Base-by-base conservation (phyloP, 441 rosid species). In the Corymbia calophylla region DNA sequence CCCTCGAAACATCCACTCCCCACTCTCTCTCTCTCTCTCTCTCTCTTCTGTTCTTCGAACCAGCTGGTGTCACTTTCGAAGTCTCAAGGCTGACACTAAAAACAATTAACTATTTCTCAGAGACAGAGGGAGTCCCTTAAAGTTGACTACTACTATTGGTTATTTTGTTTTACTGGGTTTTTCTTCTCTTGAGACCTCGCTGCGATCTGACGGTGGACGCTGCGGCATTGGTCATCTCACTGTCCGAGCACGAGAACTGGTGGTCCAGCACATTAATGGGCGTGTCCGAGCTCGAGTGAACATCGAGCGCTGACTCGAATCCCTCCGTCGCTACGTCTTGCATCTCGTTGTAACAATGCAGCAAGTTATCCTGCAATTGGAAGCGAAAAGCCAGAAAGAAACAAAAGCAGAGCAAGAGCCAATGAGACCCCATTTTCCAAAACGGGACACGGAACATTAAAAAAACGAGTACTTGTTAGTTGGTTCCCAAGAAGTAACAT, bases 241-340 rank as follows among this genome's bases (percentile, higher is more conserved):
- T 93, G 89, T 93, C 94, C 53, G 94, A 93, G 92, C 93, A 91
- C 25, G 92, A 94, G 89, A 94, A 92, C 8, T 89, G 94, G 88
- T 90, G 94, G 90, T 95, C 97, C 89, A 96, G 94, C 89, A 94
- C 95, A 89, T 94, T 95, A 82, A 92, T 93, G 35, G 94, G 93
- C 87, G 96, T 93, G 66, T 93, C 94, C n/a, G 88, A 93, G 89
- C 95, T 93, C 32, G 92, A 93, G 86, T 87, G 89, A 88, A 88
- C 87, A 86, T 93, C 95, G 47, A 90, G 80, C 31, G 90, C 92
- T 84, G 91, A 87, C 56, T 93, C 93, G 87, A 93, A 92, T 54
- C 92, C 94, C 19, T 90, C 95, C 88, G 49, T 89, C 47, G 89
- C 89, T 23, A 80, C 56, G 29, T 89, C 92, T 92, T 95, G 92